phyloP scores from a whole-genome alignment of 1,284 basidiomycete genomes.

The Leccinum fuscescens region DNA sequence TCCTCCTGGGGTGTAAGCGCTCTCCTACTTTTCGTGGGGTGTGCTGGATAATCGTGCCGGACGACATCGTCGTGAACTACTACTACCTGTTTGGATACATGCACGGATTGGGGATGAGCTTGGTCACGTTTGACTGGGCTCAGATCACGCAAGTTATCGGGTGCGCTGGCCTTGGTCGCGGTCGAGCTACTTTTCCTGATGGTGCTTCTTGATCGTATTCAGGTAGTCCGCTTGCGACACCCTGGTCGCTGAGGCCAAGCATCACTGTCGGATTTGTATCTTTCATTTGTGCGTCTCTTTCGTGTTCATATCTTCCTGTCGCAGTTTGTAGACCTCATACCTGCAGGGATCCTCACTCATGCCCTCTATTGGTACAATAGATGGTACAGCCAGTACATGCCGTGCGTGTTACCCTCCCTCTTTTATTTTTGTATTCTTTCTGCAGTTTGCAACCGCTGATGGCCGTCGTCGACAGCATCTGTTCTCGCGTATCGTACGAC shows the following conservation, averaged over 20 bases:
- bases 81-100: slow-evolving; percentile 68
- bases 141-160: slow-evolving; percentile 50
- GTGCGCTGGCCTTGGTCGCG: not conserved
- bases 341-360: slow-evolving; percentile 60
- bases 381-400: slow-evolving; percentile 62
- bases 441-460: not conserved
- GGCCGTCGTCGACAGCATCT: slow-evolving; percentile 37
- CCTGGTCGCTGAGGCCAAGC: slow-evolving; percentile 80
- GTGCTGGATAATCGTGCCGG: slow-evolving; percentile 74
- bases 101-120: slow-evolving; percentile 71
- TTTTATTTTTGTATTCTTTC: too few relatives aligned
- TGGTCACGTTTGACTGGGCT: slow-evolving; percentile 70
- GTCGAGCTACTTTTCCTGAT: not conserved
- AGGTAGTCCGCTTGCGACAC: slow-evolving; percentile 58
- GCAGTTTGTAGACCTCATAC: not conserved
- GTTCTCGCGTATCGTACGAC: slow-evolving; percentile 55
- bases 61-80: slow-evolving; percentile 64
- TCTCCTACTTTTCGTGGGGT: slow-evolving; percentile 59
- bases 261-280: slow-evolving; percentile 76
- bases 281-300: slow-evolving; percentile 51
- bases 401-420: slow-evolving; percentile 26
- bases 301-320: not conserved
- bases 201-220: not conserved
- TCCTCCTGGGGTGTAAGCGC: slow-evolving; percentile 32
- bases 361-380: slow-evolving; percentile 58